Conservation (phyloP, 257 asterid genomes). For the Marsdenia floribunda region DNA sequence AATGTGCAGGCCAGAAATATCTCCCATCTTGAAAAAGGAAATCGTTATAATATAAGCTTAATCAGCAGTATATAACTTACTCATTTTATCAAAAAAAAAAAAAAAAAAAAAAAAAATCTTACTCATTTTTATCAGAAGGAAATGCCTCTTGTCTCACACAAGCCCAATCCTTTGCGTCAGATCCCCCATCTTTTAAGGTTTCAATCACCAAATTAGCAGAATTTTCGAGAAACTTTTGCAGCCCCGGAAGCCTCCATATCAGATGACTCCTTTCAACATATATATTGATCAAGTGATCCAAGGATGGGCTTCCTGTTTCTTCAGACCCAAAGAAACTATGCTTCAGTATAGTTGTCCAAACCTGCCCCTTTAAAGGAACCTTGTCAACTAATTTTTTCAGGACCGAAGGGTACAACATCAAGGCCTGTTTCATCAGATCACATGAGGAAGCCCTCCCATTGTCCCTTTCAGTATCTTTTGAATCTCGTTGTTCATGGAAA, state of each 20-base stretch:
- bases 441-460: conserved; percentile 45
- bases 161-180: conserved; percentile 65
- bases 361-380: conserved; percentile 79
- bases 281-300: conserved; percentile 74
- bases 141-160: conserved; percentile 82
- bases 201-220: conserved; percentile 59
- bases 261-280: conserved; percentile 81
- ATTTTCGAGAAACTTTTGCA: conserved; percentile 66
- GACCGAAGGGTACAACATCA: conserved; percentile 85
- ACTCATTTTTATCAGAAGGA: conserved; percentile 83
- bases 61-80: conserved; percentile 33
- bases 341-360: conserved; percentile 49
- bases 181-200: conserved; percentile 39
- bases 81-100: too few species aligned
- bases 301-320: conserved; percentile 58
- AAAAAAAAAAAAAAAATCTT: too few species aligned
- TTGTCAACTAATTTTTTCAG: conserved; percentile 66
- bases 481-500: conserved; percentile 50
- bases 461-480: conserved; percentile 19
- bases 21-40: neutral
- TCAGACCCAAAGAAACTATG: conserved; percentile 52
- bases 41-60: neutral
- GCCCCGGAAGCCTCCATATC: conserved; percentile 91
- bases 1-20: neutral
- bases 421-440: conserved; percentile 91